Evolutionary conservation across 257 asterid genomes (phyloP), one percentile per base, ranked within the genome.

Genomic region (Fraxinus cuspidata): DNA sequence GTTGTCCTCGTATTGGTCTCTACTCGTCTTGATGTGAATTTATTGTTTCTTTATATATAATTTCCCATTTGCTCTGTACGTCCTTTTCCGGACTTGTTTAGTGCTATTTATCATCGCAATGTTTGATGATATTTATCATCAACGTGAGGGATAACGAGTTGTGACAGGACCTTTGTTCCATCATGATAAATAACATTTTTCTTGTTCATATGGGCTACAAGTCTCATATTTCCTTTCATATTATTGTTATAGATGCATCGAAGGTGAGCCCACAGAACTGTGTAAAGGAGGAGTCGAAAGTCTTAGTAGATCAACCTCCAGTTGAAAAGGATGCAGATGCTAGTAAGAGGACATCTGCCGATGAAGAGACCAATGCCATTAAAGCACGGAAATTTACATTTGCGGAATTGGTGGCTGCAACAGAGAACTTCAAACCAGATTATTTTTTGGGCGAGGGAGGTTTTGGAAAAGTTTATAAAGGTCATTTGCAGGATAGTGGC

Each of bases 361-460:
- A 73, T 80, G 80, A 44, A 5, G 84, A 77, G 38, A 32, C 72
- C 51, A 82, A 75, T 56, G 70, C 72, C 15, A 66, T 70, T 42
- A 84, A 77, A 68, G 87, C 89, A 1, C 73, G 77, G 74, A 71
- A 25, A 47, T 86, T 86, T 11, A 23, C 74, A 31, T 77, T 79
- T 2, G 77, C 25, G 0, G 83, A 81, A 4, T 56, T 86, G 71
- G 84, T 85, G 19, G 79, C 80, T 63, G 97, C 97, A 29, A 90
- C 97, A 1, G 89, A 87, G 60, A 66, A 84, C 68, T 92, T 92
- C 88, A 90, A 80, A 69, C 68, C 42, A 4, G 93, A 86, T 7
- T 79, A 88, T 81, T 85, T 88, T 82, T 74, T 92, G 16, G 97
- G 97, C 3, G 95, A 92, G 81, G 97, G 97, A 47, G 95, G 97